phyloP scores from a whole-genome alignment of 768 basidiomycete species.

The Fistulinella prunicolor region DNA sequence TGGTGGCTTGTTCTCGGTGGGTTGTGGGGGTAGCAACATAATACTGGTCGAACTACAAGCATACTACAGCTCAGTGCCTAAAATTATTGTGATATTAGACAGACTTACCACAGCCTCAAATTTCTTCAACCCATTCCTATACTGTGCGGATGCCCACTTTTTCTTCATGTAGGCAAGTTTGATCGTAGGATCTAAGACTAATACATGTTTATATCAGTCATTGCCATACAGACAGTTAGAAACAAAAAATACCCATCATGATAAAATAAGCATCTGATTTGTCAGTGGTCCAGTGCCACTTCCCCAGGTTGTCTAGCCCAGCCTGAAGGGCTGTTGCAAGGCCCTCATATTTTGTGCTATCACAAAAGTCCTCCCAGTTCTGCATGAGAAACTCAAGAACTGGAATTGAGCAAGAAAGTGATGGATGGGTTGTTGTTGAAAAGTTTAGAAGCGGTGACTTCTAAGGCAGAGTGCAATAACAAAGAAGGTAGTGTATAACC shows the following conservation, averaged over 20 bases:
- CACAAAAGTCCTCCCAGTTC: background rate
- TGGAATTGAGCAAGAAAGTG: background rate
- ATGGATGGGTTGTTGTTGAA: background rate
- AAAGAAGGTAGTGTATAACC: too few relatives aligned
- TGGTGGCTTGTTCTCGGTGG: background rate
- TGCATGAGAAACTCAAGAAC: background rate
- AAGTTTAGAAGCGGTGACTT: too few relatives aligned
- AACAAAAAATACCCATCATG: background rate
- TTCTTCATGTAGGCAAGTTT: background rate
- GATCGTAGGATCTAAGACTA: background rate
- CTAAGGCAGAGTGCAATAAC: too few relatives aligned
- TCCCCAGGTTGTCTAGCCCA: background rate
- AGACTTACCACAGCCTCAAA: background rate
- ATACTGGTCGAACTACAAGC: background rate
- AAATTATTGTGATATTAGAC: background rate
- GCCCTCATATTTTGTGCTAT: background rate
- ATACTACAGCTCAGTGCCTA: background rate
- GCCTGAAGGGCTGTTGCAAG: background rate
- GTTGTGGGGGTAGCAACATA: background rate
- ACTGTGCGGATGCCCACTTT: background rate
- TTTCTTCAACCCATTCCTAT: background rate
- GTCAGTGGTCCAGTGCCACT: background rate
- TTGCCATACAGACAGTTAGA: background rate
- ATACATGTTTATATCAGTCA: conserved; percentile 19
- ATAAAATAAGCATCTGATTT: background rate